Conservation (phyloP, 768 basidiomycete genomes). For the Termitomyces sp. region DNA sequence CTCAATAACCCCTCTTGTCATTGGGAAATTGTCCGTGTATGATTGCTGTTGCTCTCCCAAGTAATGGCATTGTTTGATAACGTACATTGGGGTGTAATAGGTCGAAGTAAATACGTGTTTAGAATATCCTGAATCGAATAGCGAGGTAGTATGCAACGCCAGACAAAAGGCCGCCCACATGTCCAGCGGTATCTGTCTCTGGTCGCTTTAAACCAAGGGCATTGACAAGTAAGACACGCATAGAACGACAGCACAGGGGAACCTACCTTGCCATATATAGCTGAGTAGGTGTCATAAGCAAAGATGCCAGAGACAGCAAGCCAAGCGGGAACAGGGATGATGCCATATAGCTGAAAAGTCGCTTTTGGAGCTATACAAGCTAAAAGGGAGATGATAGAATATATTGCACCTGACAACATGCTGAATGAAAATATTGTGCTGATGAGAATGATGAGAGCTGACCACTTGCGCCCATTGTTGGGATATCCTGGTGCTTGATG, state of each 20-base stretch:
- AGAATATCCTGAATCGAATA: constrained; percentile 29
- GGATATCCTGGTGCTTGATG: constrained; percentile 27
- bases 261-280: constrained; percentile 33
- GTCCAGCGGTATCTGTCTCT: constrained; percentile 55
- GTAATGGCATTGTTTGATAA: constrained; percentile 4
- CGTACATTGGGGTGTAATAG: neutral
- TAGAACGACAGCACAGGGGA: neutral
- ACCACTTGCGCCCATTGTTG: constrained; percentile 74
- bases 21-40: neutral
- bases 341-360: constrained; percentile 66
- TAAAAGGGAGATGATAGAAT: constrained; percentile 63
- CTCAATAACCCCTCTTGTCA: neutral
- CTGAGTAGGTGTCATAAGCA: constrained; percentile 49
- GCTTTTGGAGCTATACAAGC: constrained; percentile 64
- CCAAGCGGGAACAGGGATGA: constrained; percentile 81
- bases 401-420: constrained; percentile 55
- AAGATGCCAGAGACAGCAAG: constrained; percentile 63
- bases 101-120: neutral
- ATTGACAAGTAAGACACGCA: neutral
- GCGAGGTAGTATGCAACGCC: constrained; percentile 52
- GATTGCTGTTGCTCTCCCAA: neutral
- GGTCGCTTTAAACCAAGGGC: constrained; percentile 31
- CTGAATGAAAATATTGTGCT: neutral
- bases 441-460: constrained; percentile 13
- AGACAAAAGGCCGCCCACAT: constrained; percentile 61